phyloP scores from a whole-genome alignment of 352 stramenopile species.

The Phytopythium litorale region DNA sequence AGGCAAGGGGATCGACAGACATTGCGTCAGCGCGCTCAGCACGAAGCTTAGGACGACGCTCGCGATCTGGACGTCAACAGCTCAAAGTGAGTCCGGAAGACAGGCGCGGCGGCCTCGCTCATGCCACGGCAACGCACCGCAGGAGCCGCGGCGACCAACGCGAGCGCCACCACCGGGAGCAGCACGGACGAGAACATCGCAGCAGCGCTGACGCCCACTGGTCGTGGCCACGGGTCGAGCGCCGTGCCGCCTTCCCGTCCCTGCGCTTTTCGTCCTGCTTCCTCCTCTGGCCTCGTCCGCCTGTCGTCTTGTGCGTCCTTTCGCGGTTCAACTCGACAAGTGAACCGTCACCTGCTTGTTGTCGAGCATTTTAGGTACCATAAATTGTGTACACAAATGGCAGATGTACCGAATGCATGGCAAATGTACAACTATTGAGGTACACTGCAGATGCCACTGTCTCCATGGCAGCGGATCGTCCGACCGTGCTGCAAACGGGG shows the following conservation, averaged over 20 bases:
- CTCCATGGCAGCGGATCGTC: slow-evolving; percentile 1
- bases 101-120: not conserved
- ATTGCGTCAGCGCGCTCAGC: slow-evolving; percentile 17
- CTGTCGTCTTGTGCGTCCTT: slow-evolving; percentile 1
- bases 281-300: no score
- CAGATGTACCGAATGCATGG: not conserved
- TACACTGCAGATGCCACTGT: not conserved
- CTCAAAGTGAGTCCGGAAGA: not conserved
- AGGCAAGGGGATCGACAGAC: not conserved
- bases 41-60: not conserved
- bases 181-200: not conserved
- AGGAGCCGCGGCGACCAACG: not conserved
- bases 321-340: not conserved
- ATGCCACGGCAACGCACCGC: not conserved
- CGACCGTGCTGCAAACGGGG: not conserved
- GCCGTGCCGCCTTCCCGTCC: not conserved
- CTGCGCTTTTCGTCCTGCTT: not conserved
- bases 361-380: not conserved
- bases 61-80: not conserved
- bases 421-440: not conserved
- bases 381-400: not conserved
- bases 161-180: not conserved
- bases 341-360: not conserved
- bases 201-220: not conserved
- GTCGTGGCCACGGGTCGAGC: not conserved